Percentiles rank a stretch among this genome's conserved stretches.
These are phyloP conservation scores for Cordyceps cicadae DNA, from an alignment of 2,329 filamentous ascomycete species.

Conservation along the genomic window DNA sequence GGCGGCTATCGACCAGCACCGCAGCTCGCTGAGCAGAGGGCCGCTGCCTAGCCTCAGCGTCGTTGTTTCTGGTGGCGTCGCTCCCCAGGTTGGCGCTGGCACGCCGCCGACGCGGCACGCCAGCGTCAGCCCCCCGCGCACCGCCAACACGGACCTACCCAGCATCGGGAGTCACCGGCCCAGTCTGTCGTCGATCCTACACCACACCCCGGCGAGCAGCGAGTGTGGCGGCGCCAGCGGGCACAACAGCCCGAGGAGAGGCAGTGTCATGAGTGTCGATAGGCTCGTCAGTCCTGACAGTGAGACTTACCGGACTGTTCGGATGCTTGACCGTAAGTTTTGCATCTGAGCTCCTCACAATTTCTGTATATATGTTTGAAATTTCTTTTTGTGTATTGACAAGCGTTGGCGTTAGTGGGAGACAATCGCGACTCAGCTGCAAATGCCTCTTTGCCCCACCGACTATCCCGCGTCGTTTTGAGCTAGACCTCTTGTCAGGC, in stretches of 20 bases:
- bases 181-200: conserved; percentile 41
- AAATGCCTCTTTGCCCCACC: too few relatives aligned
- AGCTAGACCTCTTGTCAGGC: too few relatives aligned
- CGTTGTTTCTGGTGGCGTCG: conserved; percentile 20
- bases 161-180: conserved; percentile 23
- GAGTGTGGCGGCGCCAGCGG: conserved; percentile 38
- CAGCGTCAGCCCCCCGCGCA: conserved; percentile 42
- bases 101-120: conserved; percentile 38
- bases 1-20: conserved; percentile 21
- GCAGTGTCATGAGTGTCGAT: conserved; percentile 15
- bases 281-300: conserved; percentile 20
- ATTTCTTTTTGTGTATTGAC: too few relatives aligned
- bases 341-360: conserved; percentile 21
- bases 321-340: conserved; percentile 56
- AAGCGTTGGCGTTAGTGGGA: too few relatives aligned
- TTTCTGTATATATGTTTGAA: too few relatives aligned
- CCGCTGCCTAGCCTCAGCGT: conserved; percentile 35
- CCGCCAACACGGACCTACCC: conserved; percentile 28
- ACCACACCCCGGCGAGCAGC: conserved; percentile 39
- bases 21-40: conserved; percentile 25
- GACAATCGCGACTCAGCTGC: too few relatives aligned
- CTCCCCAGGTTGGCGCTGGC: conserved; percentile 24
- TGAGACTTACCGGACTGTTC: conserved; percentile 57
- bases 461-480: too few relatives aligned
- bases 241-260: conserved; percentile 30